phyloP scores from a whole-genome alignment of 805 yeast species.

The Metahyphopichia silvanorum region DNA sequence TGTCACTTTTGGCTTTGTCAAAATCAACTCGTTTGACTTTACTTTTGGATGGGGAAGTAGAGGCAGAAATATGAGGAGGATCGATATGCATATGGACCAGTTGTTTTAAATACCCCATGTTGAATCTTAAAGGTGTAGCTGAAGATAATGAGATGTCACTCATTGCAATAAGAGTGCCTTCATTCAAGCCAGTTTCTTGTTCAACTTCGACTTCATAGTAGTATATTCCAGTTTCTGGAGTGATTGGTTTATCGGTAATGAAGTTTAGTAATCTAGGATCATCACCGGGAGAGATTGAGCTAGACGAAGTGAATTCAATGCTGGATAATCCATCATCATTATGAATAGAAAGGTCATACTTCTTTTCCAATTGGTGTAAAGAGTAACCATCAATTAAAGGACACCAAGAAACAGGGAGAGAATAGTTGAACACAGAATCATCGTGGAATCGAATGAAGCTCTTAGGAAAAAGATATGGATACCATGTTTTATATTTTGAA shows the following conservation, averaged over 20 bases:
- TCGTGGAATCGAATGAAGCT: slow-evolving; percentile 22
- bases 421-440: slow-evolving; percentile 20
- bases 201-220: slow-evolving; percentile 39
- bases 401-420: slow-evolving; percentile 38
- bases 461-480: slow-evolving; percentile 21
- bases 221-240: slow-evolving; percentile 31
- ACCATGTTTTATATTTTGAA: slow-evolving; percentile 16
- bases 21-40: slow-evolving; percentile 19
- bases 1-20: slow-evolving; percentile 24
- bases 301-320: slow-evolving; percentile 18
- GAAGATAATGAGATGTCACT: slow-evolving; percentile 33
- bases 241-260: slow-evolving; percentile 32
- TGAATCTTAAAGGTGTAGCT: slow-evolving; percentile 26
- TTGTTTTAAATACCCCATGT: slow-evolving; percentile 32
- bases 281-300: not conserved
- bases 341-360: slow-evolving; percentile 21
- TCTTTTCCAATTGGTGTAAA: slow-evolving; percentile 18
- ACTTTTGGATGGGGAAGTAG: slow-evolving; percentile 4
- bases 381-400: slow-evolving; percentile 29
- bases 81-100: slow-evolving; percentile 19
- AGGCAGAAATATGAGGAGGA: slow-evolving; percentile 2
- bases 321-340: slow-evolving; percentile 27
- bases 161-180: slow-evolving; percentile 30
- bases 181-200: slow-evolving; percentile 32
- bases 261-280: slow-evolving; percentile 30